phyloP scores from a whole-genome alignment of 108 stramenopile species.

The Thalassiosira profunda region DNA sequence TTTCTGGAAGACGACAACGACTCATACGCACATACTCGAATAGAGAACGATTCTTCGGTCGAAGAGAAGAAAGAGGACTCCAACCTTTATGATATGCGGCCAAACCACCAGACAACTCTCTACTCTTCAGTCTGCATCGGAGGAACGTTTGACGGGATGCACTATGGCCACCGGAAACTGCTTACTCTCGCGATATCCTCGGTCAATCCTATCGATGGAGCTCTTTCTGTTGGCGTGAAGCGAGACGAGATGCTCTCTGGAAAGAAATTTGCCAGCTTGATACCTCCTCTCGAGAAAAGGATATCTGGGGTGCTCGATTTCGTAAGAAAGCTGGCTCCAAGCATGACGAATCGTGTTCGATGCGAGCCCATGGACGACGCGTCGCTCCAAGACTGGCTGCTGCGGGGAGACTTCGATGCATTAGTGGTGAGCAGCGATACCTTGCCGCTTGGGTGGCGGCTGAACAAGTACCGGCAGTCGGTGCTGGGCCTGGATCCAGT shows the following conservation, averaged over 20 bases:
- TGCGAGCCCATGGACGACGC: constrained; percentile 76
- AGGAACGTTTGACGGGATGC: constrained; percentile 95
- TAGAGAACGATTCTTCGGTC: neutral
- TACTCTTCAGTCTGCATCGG: constrained; percentile 87
- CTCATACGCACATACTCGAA: constrained; percentile 27
- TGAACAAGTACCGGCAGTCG: constrained; percentile 68
- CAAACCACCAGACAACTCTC: constrained; percentile 57
- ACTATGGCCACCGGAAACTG: constrained; percentile 93
- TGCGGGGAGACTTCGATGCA: constrained; percentile 87
- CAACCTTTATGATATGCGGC: constrained; percentile 58
- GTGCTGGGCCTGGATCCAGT: constrained; percentile 69
- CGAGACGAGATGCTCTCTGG: constrained; percentile 82
- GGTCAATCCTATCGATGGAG: constrained; percentile 70
- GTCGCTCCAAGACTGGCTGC: constrained; percentile 47
- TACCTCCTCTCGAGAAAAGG: constrained; percentile 66
- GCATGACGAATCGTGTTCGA: constrained; percentile 84
- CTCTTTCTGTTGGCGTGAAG: constrained; percentile 81
- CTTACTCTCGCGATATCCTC: constrained; percentile 87
- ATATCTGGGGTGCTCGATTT: constrained; percentile 74
- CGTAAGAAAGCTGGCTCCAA: constrained; percentile 80
- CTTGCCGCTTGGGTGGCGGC: constrained; percentile 68
- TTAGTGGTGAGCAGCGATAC: constrained; percentile 89
- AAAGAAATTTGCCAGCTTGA: constrained; percentile 73
- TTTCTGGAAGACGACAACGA: constrained; percentile 87
- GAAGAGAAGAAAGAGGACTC: constrained; percentile 7